Evolutionary conservation across 495 filamentous ascomycete genomes (phyloP).

Genomic region (Tuber microsphaerosporum): DNA sequence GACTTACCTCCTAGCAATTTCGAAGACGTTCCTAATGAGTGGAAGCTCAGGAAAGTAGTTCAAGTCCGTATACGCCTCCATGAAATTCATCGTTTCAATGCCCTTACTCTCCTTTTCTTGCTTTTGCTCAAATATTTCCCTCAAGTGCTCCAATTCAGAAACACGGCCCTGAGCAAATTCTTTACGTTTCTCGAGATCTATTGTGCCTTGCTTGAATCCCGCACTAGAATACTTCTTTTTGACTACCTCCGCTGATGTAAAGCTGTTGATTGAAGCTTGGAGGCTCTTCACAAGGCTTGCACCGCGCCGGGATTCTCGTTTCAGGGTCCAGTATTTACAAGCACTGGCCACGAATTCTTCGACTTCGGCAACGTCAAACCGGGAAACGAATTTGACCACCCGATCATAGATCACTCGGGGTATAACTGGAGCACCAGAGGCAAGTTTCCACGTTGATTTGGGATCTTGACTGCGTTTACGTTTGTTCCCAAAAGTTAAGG

Average conservation of each 20-base stretch:
- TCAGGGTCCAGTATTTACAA: conserved; percentile 96
- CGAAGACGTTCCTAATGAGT: conserved; percentile 69
- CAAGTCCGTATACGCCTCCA: conserved; percentile 69
- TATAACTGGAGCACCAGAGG: conserved; percentile 90
- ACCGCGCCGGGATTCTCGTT: conserved; percentile 83
- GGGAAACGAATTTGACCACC: conserved; percentile 67
- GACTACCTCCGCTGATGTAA: conserved; percentile 93
- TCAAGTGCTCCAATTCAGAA: conserved; percentile 66
- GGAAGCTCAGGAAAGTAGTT: conserved; percentile 84
- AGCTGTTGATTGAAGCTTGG: conserved; percentile 71
- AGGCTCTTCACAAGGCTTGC: conserved; percentile 86
- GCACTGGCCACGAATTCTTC: conserved; percentile 88
- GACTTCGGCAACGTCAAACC: conserved; percentile 73
- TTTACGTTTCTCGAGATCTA: conserved; percentile 69
- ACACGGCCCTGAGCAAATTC: conserved; percentile 75
- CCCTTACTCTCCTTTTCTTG: conserved; percentile 67
- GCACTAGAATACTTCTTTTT: conserved; percentile 85
- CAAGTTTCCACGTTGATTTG: conserved; percentile 82
- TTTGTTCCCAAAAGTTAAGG: conserved; percentile 64
- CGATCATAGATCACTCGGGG: conserved; percentile 74
- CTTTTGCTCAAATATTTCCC: conserved; percentile 58
- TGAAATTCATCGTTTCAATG: conserved; percentile 64
- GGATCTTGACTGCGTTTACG: conserved; percentile 59
- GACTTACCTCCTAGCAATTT: conserved; percentile 60
- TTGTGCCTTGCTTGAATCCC: conserved; percentile 67